Evolutionary conservation across 768 basidiomycete genomes (phyloP).

Genomic region (Polyporus arcularius): DNA sequence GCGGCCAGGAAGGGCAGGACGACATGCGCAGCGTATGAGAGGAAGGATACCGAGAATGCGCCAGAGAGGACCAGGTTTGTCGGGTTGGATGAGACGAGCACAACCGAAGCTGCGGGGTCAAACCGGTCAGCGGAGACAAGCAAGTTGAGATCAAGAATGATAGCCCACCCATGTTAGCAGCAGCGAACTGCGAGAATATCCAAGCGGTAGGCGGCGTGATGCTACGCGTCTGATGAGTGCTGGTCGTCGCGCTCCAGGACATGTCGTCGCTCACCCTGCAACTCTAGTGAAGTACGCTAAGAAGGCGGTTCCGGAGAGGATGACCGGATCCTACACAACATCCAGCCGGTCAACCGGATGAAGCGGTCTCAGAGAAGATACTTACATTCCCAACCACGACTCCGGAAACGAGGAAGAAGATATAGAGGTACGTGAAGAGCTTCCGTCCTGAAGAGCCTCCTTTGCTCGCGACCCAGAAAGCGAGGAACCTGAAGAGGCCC

Average conservation of each 20-base stretch:
- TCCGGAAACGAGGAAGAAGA: conserved; percentile 78
- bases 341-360: no score
- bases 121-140: neutral
- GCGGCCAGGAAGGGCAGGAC: conserved; percentile 76
- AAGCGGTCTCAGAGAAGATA: no score
- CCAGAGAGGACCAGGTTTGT: conserved; percentile 94
- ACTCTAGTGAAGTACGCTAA: conserved; percentile 84
- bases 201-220: conserved; percentile 54
- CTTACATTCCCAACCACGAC: conserved; percentile 77
- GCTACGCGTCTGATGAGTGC: conserved; percentile 6
- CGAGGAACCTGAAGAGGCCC: conserved; percentile 82
- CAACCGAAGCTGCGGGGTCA: conserved; percentile 42
- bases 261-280: conserved; percentile 36
- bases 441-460: conserved; percentile 72
- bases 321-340: conserved; percentile 68
- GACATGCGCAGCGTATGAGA: conserved; percentile 79
- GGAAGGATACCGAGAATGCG: conserved; percentile 77
- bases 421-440: conserved; percentile 80
- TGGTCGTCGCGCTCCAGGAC: neutral
- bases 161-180: conserved; percentile 65
- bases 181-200: conserved; percentile 77
- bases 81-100: conserved; percentile 84
- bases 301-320: conserved; percentile 89
- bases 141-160: neutral
- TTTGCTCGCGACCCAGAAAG: conserved; percentile 79